Evolutionary conservation across 257 asterid genomes (phyloP), one percentile per base, ranked within the genome.

Genomic region (Jacaranda copaia): DNA sequence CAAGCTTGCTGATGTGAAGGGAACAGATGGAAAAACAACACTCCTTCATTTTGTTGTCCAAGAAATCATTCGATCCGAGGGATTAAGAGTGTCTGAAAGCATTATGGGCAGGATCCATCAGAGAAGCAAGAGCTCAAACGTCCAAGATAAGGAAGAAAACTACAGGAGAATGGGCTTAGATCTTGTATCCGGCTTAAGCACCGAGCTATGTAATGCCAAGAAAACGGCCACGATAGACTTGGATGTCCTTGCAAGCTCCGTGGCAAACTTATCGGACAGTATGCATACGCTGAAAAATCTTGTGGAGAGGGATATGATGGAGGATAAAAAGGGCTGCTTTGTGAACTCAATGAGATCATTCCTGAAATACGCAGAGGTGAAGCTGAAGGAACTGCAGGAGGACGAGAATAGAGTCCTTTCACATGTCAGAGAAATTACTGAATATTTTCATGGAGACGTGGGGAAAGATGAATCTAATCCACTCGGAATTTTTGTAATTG

Each of bases 41-140:
- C 92, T 95, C 14, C 96, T 95, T n/a, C 99, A 95, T 60, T 95
- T 95, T n/a, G 97, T 93, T 1, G 99, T 93, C 45, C 98, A 89
- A 68, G 98, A 95, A 76, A 93, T 95, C 72, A 75, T 88, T 25
- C 91, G 99, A 2, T 88, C 99, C 0, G 99, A 96, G 75, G 99
- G 99, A 8, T 72, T 93, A 19, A 76, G 96, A 40, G 96, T 88
- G 19, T 93, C 99, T 0, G 92, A 96, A 4, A 96, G 99, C 95
- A 96, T 93, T 3, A 93, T 96, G 97, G 97, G 99, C 2, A 93
- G 83, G 87, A 96, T 96, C 80, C 82, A 88, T 3, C 90, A 81
- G 76, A 81, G 78, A 68, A 77, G 80, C 77, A 86, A 83, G 65
- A 78, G 57, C 38, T 58, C 60, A 43, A 87, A 69, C 61, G 14